phyloP scores from a whole-genome alignment of 2,329 filamentous ascomycete species.

The Exserohilum rostratum region DNA sequence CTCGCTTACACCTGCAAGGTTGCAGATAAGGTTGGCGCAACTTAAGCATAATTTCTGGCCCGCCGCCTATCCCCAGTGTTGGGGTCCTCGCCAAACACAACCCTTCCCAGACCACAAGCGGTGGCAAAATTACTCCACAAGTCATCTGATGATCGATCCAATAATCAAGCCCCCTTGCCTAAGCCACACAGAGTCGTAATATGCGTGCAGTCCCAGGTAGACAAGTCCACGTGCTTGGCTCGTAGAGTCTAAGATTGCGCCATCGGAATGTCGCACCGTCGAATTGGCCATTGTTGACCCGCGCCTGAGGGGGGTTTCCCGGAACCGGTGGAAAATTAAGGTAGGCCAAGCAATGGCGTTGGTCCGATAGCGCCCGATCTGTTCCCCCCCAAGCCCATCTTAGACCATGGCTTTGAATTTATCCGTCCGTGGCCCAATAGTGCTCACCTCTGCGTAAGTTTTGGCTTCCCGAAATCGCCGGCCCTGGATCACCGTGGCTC shows the following conservation, averaged over 20 bases:
- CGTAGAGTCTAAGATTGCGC: constrained; percentile 21
- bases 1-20: constrained; percentile 36
- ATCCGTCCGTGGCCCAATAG: too few relatives aligned
- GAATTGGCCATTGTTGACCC: constrained; percentile 4
- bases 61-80: constrained; percentile 31
- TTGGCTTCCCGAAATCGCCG: too few relatives aligned
- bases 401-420: constrained; percentile 9
- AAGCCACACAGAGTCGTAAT: neutral
- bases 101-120: neutral
- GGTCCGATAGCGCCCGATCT: constrained; percentile 29
- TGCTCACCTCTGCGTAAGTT: too few relatives aligned
- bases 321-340: constrained; percentile 30
- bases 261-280: constrained; percentile 21
- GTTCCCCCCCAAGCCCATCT: constrained; percentile 13
- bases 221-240: neutral
- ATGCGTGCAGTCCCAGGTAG: too few relatives aligned
- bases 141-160: constrained; percentile 6
- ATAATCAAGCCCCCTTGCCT: neutral
- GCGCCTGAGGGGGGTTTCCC: constrained; percentile 6
- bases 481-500: too few relatives aligned
- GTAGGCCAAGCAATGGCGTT: constrained; percentile 42
- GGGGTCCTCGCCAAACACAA: constrained; percentile 21
- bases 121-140: constrained; percentile 4
- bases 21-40: constrained; percentile 46
- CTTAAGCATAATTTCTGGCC: constrained; percentile 46